Conservation (phyloP, 331 rosid species). For the Cucumis variabilis region DNA sequence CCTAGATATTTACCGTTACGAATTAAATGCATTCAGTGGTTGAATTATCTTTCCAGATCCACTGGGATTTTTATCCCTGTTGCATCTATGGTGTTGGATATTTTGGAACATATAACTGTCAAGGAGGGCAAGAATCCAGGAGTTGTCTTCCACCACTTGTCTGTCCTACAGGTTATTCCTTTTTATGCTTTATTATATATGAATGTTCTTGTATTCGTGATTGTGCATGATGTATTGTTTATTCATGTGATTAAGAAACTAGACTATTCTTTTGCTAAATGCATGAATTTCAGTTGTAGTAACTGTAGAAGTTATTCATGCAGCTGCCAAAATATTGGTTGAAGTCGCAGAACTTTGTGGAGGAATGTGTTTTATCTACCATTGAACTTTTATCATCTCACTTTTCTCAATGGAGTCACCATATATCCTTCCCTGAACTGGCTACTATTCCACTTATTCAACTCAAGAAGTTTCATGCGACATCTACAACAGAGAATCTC, state of each 20-base stretch:
- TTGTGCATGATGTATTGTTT: neutral
- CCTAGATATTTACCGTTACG: constrained; percentile 95
- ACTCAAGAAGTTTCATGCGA: constrained; percentile 71
- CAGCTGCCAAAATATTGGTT: constrained; percentile 93
- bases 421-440: constrained; percentile 89
- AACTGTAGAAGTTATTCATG: constrained; percentile 32
- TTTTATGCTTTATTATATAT: neutral
- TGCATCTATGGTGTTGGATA: constrained; percentile 74
- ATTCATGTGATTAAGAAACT: neutral
- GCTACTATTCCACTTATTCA: constrained; percentile 76
- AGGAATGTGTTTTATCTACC: constrained; percentile 71
- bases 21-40: constrained; percentile 86
- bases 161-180: constrained; percentile 68
- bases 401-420: constrained; percentile 86
- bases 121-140: constrained; percentile 72
- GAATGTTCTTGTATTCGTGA: neutral
- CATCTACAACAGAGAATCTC: constrained; percentile 66
- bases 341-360: constrained; percentile 78
- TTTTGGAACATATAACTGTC: constrained; percentile 69
- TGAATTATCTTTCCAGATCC: constrained; percentile 76
- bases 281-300: constrained; percentile 28
- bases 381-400: constrained; percentile 82
- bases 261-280: neutral
- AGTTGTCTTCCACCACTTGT: constrained; percentile 49
- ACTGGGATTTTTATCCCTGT: constrained; percentile 89